Conservation (phyloP, 306 rosid genomes). For the Glycine tomentella region DNA sequence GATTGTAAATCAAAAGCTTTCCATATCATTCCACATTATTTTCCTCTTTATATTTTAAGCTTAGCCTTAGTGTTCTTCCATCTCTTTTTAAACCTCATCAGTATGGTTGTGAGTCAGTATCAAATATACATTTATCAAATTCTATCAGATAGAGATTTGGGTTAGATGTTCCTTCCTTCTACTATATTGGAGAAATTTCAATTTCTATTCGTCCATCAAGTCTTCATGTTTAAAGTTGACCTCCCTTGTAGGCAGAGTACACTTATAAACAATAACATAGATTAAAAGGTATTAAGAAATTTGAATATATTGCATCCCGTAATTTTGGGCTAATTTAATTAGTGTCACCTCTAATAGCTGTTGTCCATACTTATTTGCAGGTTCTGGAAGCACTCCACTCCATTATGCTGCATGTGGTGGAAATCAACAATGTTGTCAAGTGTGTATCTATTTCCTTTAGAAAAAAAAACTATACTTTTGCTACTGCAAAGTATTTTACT, state of each 20-base stretch:
- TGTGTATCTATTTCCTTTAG: constrained; percentile 45
- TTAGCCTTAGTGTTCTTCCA: neutral
- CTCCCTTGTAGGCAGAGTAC: neutral
- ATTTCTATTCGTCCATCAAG: neutral
- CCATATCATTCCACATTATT: neutral
- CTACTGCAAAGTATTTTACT: constrained; percentile 20
- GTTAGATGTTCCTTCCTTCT: constrained; percentile 26
- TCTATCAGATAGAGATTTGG: constrained; percentile 11
- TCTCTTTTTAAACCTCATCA: neutral
- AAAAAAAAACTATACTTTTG: constrained; percentile 15
- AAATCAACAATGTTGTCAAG: constrained; percentile 95
- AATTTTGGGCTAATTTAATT: constrained; percentile 10
- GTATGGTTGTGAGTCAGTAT: neutral
- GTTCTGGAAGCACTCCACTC: constrained; percentile 95
- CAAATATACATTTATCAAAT: no score
- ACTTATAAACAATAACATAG: constrained; percentile 3
- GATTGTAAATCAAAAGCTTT: constrained; percentile 12
- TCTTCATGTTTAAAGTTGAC: neutral
- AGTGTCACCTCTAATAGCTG: constrained; percentile 28
- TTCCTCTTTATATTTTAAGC: constrained; percentile 11
- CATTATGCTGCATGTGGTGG: constrained; percentile 99
- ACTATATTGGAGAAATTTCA: constrained; percentile 10
- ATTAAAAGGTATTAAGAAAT: constrained; percentile 8
- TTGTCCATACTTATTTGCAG: constrained; percentile 54
- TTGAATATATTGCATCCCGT: neutral